Evolutionary conservation across 305 asterid genomes (phyloP).

Genomic region (Caryopteris hybrid): DNA sequence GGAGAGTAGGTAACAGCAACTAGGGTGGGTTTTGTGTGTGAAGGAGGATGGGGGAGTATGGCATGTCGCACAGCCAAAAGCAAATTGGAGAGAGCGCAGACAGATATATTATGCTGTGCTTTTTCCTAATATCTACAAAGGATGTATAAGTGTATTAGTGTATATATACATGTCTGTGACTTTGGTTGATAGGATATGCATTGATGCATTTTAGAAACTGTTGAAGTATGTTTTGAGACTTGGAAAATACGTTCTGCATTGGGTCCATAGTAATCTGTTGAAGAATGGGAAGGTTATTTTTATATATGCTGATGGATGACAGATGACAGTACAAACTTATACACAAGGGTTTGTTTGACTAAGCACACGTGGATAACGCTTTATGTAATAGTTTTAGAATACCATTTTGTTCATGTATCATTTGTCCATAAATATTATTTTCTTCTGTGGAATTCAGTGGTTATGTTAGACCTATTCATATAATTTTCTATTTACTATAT

Average conservation of each 20-base stretch:
- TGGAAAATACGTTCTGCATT: neutral
- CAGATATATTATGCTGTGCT: neutral
- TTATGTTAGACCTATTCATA: neutral
- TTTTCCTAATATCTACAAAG: neutral
- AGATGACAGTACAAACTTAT: neutral
- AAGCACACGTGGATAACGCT: neutral
- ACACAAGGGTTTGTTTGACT: neutral
- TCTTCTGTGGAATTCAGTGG: neutral
- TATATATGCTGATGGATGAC: neutral
- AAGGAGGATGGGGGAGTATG: neutral
- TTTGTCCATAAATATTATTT: neutral
- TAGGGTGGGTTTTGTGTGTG: neutral
- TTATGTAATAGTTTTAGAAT: neutral
- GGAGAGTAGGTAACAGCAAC: neutral
- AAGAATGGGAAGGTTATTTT: neutral
- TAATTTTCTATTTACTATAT: constrained; percentile 10
- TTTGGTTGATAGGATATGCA: neutral
- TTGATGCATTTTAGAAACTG: neutral
- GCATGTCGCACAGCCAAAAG: neutral
- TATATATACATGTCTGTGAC: neutral
- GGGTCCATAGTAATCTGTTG: neutral
- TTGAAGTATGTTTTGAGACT: neutral
- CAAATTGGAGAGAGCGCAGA: neutral
- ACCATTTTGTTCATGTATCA: neutral
- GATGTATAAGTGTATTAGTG: no score